Conservation (phyloP, 75 land plant genomes). For the Pseudotsuga menziesii region DNA sequence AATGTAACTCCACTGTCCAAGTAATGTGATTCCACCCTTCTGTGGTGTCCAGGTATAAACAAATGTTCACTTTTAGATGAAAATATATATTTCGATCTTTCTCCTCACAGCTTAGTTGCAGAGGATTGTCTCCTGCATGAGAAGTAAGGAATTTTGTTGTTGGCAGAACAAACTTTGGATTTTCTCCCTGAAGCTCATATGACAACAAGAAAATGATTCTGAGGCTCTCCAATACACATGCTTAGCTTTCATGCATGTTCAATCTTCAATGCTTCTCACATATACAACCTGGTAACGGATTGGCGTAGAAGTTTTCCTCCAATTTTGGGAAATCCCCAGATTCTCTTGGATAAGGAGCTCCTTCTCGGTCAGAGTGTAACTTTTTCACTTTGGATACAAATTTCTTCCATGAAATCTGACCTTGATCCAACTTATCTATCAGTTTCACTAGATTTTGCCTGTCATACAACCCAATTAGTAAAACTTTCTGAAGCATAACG, state of each 20-base stretch:
- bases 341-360: constrained; percentile 63
- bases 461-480: constrained; percentile 11
- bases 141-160: not conserved
- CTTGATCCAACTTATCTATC: constrained; percentile 64
- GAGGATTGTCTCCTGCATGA: not conserved
- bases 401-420: constrained; percentile 61
- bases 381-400: constrained; percentile 66
- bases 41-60: not conserved
- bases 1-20: not conserved
- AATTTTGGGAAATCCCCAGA: constrained; percentile 77
- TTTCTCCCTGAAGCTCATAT: not conserved
- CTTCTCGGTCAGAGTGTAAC: constrained; percentile 53
- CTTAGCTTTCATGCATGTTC: not conserved
- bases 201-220: not conserved
- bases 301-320: constrained; percentile 95
- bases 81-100: not conserved
- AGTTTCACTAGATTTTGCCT: constrained; percentile 74
- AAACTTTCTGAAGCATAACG: not conserved
- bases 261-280: constrained; percentile 37
- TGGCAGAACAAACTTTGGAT: not conserved
- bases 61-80: not conserved
- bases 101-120: not conserved
- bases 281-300: constrained; percentile 93
- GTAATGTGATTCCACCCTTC: not conserved
- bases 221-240: not conserved